Evolutionary conservation across 1,139 yeast species (phyloP), one percentile per base, ranked within the genome.

Genomic region (Starmera stellimalicola): DNA sequence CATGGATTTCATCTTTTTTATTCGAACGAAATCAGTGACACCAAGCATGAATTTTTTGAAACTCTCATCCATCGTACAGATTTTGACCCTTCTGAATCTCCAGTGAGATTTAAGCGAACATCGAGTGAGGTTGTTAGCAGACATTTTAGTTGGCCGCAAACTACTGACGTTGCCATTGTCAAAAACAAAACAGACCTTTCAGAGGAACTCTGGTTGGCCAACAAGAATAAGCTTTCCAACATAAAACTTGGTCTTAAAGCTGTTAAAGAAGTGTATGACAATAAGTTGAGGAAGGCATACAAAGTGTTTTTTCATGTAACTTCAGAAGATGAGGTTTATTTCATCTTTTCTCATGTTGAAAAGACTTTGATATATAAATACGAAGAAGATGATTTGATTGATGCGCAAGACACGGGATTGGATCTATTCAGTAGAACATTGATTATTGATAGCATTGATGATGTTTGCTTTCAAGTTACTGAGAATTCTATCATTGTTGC

Each of bases 71-170:
- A 6, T n/a, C 11, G 12, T 22, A 14, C 12, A 6, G 6, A 41
- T 6, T 25, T 33, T 2, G 17, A 17, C 2, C 11, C 14, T 6
- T 5, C 11, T 6, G 11, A 22, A n/a, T n/a, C 11, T n/a, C 25
- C 25, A n/a, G 6, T 22, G 25, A 22, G 12, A 22, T 22, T 22
- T 8, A 22, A 6, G 5, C 25, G 25, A 6, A n/a, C 25, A 22
- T n/a, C 28, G n/a, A 42, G 43, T 18, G 44, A 38, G 5, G 11
- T 19, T 2, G 7, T 33, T 4, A 37, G 36, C 1, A 40, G 22
- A 9, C 63, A 58, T 48, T 60, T 56, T 30, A 68, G 64, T 38
- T 70, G 77, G 77, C 61, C 73, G 0, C 77, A 77, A 0, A 39
- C 70, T 3, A 40, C 65, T 17, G 76, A 70, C 46, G 47, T 63